Evolutionary conservation across 192 early-diverging fungal species (phyloP).

Genomic region (Rhizophagus prolifer): DNA sequence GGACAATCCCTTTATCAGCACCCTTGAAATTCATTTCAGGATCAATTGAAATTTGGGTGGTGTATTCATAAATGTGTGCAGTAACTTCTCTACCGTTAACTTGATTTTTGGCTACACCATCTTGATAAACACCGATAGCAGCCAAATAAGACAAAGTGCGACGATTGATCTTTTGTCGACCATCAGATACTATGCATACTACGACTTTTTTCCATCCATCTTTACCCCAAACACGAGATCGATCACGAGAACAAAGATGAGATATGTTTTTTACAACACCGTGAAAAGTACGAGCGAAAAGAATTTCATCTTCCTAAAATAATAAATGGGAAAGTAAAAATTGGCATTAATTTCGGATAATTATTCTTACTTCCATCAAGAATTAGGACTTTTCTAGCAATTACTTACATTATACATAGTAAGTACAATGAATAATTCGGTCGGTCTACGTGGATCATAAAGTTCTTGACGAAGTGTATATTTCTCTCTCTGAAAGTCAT

Average conservation of each 20-base stretch:
- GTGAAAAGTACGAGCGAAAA: conserved; percentile 87
- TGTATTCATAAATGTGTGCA: conserved; percentile 74
- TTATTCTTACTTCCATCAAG: too few relatives aligned
- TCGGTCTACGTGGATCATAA: conserved; percentile 52
- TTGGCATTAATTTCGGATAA: neutral
- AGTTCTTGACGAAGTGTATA: conserved; percentile 74
- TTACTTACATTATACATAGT: conserved; percentile 76
- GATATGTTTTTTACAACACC: conserved; percentile 89
- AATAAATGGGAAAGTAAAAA: neutral
- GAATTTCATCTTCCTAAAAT: conserved; percentile 74
- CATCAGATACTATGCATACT: conserved; percentile 81
- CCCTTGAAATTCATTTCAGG: conserved; percentile 71
- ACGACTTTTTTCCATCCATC: conserved; percentile 85
- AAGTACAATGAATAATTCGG: conserved; percentile 80
- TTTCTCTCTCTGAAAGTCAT: conserved; percentile 71
- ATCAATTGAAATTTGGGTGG: conserved; percentile 73
- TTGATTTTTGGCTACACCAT: conserved; percentile 67
- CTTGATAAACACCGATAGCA: conserved; percentile 82
- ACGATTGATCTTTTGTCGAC: conserved; percentile 72
- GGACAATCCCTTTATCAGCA: conserved; percentile 63
- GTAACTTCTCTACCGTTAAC: conserved; percentile 66
- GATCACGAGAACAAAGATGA: conserved; percentile 77
- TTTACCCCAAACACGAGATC: conserved; percentile 71
- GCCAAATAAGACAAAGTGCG: conserved; percentile 69
- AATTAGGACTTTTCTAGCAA: too few relatives aligned